Percentiles rank a stretch among this genome's conserved stretches.
Conservation (phyloP, 495 filamentous ascomycete species). For the Penicillium chermesinum region DNA sequence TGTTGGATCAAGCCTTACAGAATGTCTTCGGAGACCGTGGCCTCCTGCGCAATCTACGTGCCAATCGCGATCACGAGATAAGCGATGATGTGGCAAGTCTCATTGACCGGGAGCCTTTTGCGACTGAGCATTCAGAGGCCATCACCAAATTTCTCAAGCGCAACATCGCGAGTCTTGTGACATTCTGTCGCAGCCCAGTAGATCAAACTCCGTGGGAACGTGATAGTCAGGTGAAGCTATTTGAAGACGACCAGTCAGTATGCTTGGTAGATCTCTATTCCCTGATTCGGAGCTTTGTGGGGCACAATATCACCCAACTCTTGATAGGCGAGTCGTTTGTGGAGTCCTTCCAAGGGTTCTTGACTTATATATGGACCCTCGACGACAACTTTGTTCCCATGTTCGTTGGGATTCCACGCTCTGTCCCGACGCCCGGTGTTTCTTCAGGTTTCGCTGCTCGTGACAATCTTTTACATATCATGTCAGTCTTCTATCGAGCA, state of each 20-base stretch:
- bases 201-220: slow-evolving; percentile 62
- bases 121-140: slow-evolving; percentile 32
- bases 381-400: slow-evolving; percentile 50
- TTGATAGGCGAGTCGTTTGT: slow-evolving; percentile 53
- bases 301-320: slow-evolving; percentile 42
- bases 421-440: slow-evolving; percentile 44
- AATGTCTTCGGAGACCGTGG: slow-evolving; percentile 48
- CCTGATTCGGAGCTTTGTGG: slow-evolving; percentile 52
- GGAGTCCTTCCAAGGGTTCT: slow-evolving; percentile 48
- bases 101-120: slow-evolving; percentile 41
- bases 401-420: slow-evolving; percentile 47
- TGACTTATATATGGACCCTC: slow-evolving; percentile 51
- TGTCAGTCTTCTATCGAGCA: slow-evolving; percentile 47
- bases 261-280: slow-evolving; percentile 50
- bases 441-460: slow-evolving; percentile 50
- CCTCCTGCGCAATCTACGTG: slow-evolving; percentile 26
- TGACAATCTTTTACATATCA: slow-evolving; percentile 40
- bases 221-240: slow-evolving; percentile 30
- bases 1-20: slow-evolving; percentile 37
- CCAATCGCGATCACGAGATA: slow-evolving; percentile 31
- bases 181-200: slow-evolving; percentile 52
- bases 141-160: slow-evolving; percentile 35
- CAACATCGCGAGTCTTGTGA: slow-evolving; percentile 48
- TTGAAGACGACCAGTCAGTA: slow-evolving; percentile 26
- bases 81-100: slow-evolving; percentile 28